Evolutionary conservation across 352 stramenopile species (phyloP).

Genomic region (Globisporangium emineosum): DNA sequence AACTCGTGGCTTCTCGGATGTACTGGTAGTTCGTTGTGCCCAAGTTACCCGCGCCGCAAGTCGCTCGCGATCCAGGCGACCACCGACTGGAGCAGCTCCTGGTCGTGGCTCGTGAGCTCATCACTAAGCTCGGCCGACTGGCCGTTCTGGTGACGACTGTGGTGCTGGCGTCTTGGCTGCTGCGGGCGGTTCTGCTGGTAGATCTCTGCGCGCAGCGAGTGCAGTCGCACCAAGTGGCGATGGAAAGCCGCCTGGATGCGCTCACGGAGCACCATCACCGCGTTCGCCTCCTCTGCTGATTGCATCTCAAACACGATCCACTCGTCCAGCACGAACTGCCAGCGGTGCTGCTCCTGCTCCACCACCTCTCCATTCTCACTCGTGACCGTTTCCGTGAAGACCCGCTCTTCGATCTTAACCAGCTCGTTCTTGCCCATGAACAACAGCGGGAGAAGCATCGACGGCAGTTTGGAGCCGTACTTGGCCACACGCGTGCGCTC

Average conservation of each 20-base stretch:
- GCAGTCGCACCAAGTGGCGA: slow-evolving; percentile 62
- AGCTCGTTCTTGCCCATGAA: slow-evolving; percentile 52
- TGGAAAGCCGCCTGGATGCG: slow-evolving; percentile 61
- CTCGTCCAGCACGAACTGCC: slow-evolving; percentile 64
- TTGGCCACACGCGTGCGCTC: slow-evolving; percentile 63
- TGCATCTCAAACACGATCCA: slow-evolving; percentile 70
- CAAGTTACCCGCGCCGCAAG: slow-evolving; percentile 21
- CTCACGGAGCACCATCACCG: slow-evolving; percentile 47
- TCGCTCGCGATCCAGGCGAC: slow-evolving; percentile 53
- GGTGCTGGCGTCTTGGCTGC: neutral
- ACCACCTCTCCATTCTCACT: slow-evolving; percentile 26
- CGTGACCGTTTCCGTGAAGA: slow-evolving; percentile 19
- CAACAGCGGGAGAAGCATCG: slow-evolving; percentile 48
- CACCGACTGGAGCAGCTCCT: slow-evolving; percentile 44
- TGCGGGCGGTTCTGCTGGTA: slow-evolving; percentile 15
- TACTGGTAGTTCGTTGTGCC: no score
- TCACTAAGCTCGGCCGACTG: neutral
- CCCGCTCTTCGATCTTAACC: slow-evolving; percentile 25
- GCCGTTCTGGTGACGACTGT: neutral
- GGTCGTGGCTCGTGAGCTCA: slow-evolving; percentile 42
- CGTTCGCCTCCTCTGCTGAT: slow-evolving; percentile 37
- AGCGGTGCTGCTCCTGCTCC: slow-evolving; percentile 24
- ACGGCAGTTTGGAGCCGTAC: slow-evolving; percentile 68
- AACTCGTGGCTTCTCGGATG: neutral
- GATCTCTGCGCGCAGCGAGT: slow-evolving; percentile 26